phyloP scores from a whole-genome alignment of 2,329 filamentous ascomycete species.

The Periconia sp. region DNA sequence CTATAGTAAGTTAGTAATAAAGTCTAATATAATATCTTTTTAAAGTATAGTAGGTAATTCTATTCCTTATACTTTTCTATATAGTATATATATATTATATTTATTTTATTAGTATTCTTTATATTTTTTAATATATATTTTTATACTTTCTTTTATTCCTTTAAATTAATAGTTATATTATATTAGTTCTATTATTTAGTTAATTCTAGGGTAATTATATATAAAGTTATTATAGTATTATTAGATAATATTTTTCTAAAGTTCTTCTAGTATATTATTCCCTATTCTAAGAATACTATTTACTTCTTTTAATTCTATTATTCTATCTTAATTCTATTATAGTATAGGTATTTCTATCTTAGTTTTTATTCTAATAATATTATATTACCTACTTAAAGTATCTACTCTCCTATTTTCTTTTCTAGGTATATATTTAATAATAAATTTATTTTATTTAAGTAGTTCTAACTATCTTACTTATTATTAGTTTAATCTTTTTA shows the following conservation, averaged over 20 bases:
- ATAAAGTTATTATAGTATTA: background rate
- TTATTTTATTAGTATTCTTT: conserved; percentile 11
- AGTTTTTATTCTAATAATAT: too few species aligned
- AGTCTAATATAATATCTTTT: conserved; percentile 6
- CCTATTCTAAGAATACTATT: too few species aligned
- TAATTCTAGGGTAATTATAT: conserved; percentile 1
- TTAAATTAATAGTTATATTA: background rate
- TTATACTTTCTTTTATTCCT: background rate
- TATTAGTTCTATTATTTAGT: background rate
- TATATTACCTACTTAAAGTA: background rate
- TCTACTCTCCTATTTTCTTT: background rate
- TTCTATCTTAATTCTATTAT: too few species aligned
- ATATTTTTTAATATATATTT: background rate
- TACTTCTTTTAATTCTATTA: too few species aligned
- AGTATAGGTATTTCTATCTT: too few species aligned
- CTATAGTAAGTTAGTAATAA: conserved; percentile 9
- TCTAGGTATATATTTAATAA: background rate
- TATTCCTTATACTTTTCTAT: conserved; percentile 12
- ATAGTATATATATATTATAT: conserved; percentile 1
- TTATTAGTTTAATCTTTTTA: background rate
- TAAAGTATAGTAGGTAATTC: conserved; percentile 3
- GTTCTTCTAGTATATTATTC: background rate
- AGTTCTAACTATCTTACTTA: conserved; percentile 1
- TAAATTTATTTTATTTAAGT: conserved; percentile 1
- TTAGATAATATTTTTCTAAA: background rate